Conservation (phyloP, 306 rosid species). For the Citrullus mucosospermus region DNA sequence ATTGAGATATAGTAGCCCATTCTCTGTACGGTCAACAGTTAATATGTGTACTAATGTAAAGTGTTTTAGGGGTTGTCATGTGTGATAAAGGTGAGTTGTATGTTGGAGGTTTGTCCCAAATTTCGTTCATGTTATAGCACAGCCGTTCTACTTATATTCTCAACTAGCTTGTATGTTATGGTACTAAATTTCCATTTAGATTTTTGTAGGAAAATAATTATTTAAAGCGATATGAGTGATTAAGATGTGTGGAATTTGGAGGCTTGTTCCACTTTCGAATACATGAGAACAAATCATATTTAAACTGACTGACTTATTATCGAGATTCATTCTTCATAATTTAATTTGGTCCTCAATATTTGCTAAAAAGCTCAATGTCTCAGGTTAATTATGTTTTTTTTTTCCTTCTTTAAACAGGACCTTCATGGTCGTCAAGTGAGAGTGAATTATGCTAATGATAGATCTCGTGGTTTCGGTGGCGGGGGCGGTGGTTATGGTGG, state of each 20-base stretch:
- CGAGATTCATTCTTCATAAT: neutral
- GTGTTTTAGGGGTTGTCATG: neutral
- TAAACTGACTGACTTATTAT: neutral
- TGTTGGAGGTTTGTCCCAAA: neutral
- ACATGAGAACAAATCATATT: neutral
- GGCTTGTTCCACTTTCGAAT: neutral
- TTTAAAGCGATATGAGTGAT: neutral
- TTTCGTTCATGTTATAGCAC: neutral
- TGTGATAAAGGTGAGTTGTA: neutral
- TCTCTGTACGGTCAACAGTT: neutral
- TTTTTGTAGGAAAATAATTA: neutral
- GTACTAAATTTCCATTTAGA: neutral
- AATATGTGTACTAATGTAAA: neutral
- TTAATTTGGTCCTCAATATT: neutral
- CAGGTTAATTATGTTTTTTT: neutral
- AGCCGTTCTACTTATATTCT: neutral
- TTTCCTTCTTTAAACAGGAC: constrained; percentile 29
- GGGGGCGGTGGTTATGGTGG: constrained; percentile 10
- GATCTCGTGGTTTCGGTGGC: constrained; percentile 31
- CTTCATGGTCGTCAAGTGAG: constrained; percentile 74
- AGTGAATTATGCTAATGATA: constrained; percentile 80
- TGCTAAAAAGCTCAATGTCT: neutral
- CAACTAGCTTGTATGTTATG: neutral
- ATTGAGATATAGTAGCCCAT: neutral
- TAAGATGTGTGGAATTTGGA: neutral